Percentiles rank a stretch among this genome's conserved stretches.
Evolutionary conservation across 345 rosid genomes (phyloP).

Genomic region (Jatropha curcas): DNA sequence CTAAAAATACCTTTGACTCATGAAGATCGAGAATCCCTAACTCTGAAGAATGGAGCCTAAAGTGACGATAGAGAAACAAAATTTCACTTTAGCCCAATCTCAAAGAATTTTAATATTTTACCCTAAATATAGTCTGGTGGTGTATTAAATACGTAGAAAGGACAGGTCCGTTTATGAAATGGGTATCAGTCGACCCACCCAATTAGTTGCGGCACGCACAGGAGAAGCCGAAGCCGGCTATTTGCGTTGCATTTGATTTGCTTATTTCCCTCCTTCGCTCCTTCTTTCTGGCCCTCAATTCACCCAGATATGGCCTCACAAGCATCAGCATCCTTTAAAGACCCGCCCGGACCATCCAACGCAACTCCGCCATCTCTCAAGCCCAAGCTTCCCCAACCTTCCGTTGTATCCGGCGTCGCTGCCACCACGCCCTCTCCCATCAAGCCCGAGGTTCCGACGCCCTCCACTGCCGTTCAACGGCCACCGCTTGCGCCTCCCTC

Average conservation of each 20-base stretch:
- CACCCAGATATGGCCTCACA: not conserved
- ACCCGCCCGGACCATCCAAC: not conserved
- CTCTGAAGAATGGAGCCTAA: no score
- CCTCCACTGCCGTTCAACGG: conserved; percentile 19
- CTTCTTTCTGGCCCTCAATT: not conserved
- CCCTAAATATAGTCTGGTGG: no score
- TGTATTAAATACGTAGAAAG: no score
- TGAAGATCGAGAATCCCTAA: no score
- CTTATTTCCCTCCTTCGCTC: not conserved
- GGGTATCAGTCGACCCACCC: not conserved
- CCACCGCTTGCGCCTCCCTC: conserved; percentile 26
- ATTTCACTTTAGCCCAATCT: no score
- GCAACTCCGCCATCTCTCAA: not conserved
- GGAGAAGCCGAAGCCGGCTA: not conserved
- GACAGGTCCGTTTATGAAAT: not conserved
- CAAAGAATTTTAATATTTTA: no score
- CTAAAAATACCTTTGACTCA: no score
- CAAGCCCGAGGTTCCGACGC: conserved; percentile 30
- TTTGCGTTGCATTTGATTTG: not conserved
- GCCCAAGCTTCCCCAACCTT: not conserved
- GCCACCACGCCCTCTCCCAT: conserved; percentile 20
- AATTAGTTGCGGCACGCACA: not conserved
- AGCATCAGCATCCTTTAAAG: not conserved
- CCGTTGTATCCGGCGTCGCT: conserved; percentile 16
- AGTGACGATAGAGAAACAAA: no score